Conservation (phyloP, 2,329 filamentous ascomycete genomes). For the Fusarium incarnatum region DNA sequence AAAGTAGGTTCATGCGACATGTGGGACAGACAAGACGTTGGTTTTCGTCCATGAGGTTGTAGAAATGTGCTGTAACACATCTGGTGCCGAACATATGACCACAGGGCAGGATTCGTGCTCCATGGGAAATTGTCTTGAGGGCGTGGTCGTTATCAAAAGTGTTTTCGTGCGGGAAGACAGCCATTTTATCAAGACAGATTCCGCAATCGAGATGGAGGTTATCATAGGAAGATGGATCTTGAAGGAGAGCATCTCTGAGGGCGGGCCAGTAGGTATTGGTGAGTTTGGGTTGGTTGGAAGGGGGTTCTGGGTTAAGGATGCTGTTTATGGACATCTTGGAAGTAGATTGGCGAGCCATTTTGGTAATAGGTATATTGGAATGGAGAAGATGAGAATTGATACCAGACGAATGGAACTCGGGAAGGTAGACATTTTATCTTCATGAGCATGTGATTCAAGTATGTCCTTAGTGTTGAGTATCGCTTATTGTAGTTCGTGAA, state of each 20-base stretch:
- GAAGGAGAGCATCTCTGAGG: constrained; percentile 22
- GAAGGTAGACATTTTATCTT: background rate
- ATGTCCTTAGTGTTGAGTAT: background rate
- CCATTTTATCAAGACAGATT: constrained; percentile 26
- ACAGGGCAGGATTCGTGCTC: constrained; percentile 27
- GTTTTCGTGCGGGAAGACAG: constrained; percentile 23
- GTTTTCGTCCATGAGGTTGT: rapidly evolving
- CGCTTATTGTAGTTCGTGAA: background rate
- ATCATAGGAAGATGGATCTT: background rate
- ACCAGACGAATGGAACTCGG: background rate
- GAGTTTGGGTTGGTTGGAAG: rapidly evolving
- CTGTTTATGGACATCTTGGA: constrained; percentile 8
- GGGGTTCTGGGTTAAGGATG: constrained; percentile 1
- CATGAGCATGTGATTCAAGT: background rate
- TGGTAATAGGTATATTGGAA: background rate
- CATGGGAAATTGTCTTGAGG: background rate
- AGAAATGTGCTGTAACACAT: background rate
- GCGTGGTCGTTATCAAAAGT: background rate
- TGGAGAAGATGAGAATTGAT: background rate
- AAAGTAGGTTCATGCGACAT: constrained; percentile 7
- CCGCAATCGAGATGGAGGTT: constrained; percentile 15
- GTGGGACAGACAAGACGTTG: background rate
- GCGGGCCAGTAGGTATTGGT: constrained; percentile 12
- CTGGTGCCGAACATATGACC: constrained; percentile 38
- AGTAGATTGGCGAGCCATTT: background rate